These are phyloP conservation scores for Moesziomyces antarcticus DNA, from an alignment of 1,284 basidiomycete genomes.

Conservation along the genomic window DNA sequence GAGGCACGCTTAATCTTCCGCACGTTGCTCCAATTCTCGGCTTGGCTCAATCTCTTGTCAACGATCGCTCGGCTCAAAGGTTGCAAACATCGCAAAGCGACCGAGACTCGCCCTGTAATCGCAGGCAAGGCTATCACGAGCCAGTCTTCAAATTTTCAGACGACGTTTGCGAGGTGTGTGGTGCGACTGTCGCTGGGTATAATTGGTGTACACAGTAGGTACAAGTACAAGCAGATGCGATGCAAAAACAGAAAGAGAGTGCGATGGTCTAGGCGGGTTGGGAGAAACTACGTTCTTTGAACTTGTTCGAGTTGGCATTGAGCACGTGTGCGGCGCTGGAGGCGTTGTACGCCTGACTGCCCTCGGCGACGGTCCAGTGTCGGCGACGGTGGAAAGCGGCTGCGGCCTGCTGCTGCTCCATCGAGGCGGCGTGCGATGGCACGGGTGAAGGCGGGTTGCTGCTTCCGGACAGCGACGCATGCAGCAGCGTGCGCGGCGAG, in stretches of 20 bases:
- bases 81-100: no score
- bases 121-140: no score
- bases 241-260: background rate
- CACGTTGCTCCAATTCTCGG: no score
- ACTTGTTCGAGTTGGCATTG: background rate
- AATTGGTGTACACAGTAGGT: background rate
- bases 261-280: constrained; percentile 9
- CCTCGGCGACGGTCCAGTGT: constrained; percentile 36
- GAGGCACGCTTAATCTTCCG: no score
- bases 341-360: constrained; percentile 28
- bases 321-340: constrained; percentile 4
- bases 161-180: no score
- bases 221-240: constrained; percentile 4
- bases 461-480: background rate
- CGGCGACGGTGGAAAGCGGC: constrained; percentile 19
- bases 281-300: constrained; percentile 22
- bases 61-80: no score
- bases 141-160: no score
- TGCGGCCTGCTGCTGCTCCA: constrained; percentile 10
- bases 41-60: no score
- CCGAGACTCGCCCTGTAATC: no score
- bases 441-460: constrained; percentile 21
- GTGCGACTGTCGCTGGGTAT: no score
- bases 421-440: constrained; percentile 2
- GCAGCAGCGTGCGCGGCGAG: constrained; percentile 11